Conservation (phyloP, 768 basidiomycete genomes). For the Rhodotorula taiwanensis region DNA sequence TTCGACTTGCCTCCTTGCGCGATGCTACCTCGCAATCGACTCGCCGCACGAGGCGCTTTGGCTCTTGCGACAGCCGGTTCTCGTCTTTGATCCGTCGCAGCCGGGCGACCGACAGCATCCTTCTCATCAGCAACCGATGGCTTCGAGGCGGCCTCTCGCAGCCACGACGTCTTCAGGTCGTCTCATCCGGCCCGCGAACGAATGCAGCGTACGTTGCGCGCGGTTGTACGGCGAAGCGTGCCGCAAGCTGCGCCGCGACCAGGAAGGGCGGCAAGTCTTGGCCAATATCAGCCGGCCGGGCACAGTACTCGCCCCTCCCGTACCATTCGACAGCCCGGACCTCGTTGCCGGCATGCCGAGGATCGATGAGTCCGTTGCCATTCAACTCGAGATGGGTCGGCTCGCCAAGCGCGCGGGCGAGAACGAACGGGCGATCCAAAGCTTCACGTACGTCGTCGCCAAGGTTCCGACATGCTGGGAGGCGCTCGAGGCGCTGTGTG, state of each 20-base stretch:
- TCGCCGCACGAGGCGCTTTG: slow-evolving; percentile 69
- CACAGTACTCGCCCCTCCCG: slow-evolving; percentile 54
- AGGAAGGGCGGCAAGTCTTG: slow-evolving; percentile 54
- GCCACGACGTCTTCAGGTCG: neutral
- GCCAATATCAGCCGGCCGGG: slow-evolving; percentile 42
- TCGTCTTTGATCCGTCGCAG: too few species aligned
- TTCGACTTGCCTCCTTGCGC: slow-evolving; percentile 77
- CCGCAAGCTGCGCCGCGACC: slow-evolving; percentile 61
- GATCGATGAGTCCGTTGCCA: slow-evolving; percentile 44
- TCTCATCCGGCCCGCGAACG: slow-evolving; percentile 53
- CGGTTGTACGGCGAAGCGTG: slow-evolving; percentile 75
- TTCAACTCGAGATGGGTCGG: slow-evolving; percentile 68
- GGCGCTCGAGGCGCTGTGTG: slow-evolving; percentile 80
- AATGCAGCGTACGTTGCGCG: slow-evolving; percentile 65
- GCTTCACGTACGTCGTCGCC: slow-evolving; percentile 64
- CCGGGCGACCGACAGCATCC: slow-evolving; percentile 15
- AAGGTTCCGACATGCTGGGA: slow-evolving; percentile 82
- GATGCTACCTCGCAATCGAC: slow-evolving; percentile 60
- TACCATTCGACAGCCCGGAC: slow-evolving; percentile 3
- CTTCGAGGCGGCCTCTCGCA: too few species aligned
- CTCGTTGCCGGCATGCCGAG: neutral
- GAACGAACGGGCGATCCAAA: slow-evolving; percentile 61
- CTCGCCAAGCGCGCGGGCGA: slow-evolving; percentile 74
- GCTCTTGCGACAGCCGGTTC: slow-evolving; percentile 50
- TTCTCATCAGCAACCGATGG: neutral